Base-by-base conservation (phyloP, 1,284 basidiomycete species). In the Microbotryum lychnidis-dioicae region DNA sequence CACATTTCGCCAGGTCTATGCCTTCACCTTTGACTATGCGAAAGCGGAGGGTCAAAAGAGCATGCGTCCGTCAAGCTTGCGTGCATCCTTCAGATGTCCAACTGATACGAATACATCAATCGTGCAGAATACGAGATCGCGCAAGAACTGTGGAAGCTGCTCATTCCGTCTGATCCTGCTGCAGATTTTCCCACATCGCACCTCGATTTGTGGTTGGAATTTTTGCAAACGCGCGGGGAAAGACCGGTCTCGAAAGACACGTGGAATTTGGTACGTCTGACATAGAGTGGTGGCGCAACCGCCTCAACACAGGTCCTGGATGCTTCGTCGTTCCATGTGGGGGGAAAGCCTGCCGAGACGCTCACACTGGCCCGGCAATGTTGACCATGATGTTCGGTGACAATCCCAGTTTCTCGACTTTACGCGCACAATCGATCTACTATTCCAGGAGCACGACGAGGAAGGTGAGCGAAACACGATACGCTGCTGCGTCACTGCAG, bases 211-310 rank as follows among this genome's bases (percentile, higher is more conserved):
- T 97, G 93, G 93, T 84, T 89, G 70, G 85, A 87, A 46, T 97
- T 87, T 74, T 75, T 93, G 69, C 79, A 77, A 48, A 79, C 83
- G 71, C 84, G 82, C 70, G 85, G 84, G 12, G 80, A 80, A 12
- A 89, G 88, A 74, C 91, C 91, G 5, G 81, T 97, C 45, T 92
- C 87, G 76, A 91, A 89, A 77, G 93, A 97, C 78, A 92, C 91
- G 3, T 97, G 93, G 93, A 79, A 80, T 56, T 87, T 94, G 82
- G 89, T 91, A 64, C 59, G 79, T 33, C 33, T 51, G 49, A 59
- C 54, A 54, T 57, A n/a, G 63, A 60, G 53, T 61, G 33, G 31
- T 49, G 50, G 1, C 45, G 42, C 16, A 61, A 56, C 57, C 23
- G 60, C 9, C 58, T 56, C 16, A 48, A 54, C 12, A 58, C 58